phyloP scores from a whole-genome alignment of 106 monocot species.

The Dendrobium huoshanense region DNA sequence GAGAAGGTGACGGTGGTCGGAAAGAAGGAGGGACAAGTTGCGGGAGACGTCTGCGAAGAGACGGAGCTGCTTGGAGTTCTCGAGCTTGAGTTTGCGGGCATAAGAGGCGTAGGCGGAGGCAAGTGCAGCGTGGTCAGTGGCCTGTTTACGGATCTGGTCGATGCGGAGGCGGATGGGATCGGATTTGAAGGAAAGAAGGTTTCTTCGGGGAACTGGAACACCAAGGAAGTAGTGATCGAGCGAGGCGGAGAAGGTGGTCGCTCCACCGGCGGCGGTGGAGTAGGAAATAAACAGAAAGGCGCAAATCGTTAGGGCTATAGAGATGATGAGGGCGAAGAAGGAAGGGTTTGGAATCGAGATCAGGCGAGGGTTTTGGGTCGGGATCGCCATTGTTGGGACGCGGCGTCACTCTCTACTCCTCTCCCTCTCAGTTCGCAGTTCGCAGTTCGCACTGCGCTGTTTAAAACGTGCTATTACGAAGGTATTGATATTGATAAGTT shows the following conservation, averaged over 20 bases:
- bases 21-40: constrained; percentile 57
- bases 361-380: background rate
- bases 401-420: background rate
- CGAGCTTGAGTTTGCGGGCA: constrained; percentile 75
- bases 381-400: background rate
- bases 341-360: background rate
- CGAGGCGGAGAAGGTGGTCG: background rate
- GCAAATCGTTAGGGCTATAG: background rate
- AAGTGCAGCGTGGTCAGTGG: constrained; percentile 43
- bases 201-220: too few relatives aligned
- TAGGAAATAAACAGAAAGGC: background rate
- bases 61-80: constrained; percentile 69
- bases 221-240: background rate
- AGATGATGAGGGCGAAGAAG: background rate
- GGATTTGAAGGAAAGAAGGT: too few relatives aligned
- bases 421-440: too few relatives aligned
- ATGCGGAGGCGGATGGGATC: constrained; percentile 15
- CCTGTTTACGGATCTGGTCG: constrained; percentile 69
- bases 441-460: too few relatives aligned
- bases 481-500: too few relatives aligned
- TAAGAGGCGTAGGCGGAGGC: constrained; percentile 62
- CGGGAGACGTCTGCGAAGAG: constrained; percentile 63
- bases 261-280: background rate
- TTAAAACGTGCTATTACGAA: too few relatives aligned
- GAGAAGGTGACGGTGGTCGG: constrained; percentile 17